These are phyloP conservation scores for Pichia inconspicua DNA, from an alignment of 1,139 yeast species.

Conservation along the genomic window DNA sequence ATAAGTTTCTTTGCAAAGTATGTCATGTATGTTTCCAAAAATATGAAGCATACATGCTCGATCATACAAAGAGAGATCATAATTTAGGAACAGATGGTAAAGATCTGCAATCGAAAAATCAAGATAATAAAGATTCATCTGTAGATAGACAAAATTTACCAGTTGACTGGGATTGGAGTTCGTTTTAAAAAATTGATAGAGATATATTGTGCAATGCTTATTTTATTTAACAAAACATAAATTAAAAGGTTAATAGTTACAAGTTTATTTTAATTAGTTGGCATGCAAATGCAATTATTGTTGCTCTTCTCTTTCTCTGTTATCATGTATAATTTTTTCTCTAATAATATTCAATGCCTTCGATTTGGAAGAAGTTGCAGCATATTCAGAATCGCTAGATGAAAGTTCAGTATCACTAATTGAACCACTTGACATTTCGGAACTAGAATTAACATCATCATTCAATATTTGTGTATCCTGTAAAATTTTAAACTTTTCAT, in stretches of 20 bases:
- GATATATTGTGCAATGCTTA: neutral
- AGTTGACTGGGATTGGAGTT: slow-evolving; percentile 77
- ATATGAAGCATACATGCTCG: slow-evolving; percentile 44
- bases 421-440: slow-evolving; percentile 23
- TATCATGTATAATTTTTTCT: slow-evolving; percentile 25
- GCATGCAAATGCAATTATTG: neutral
- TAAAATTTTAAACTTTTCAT: slow-evolving; percentile 17
- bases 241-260: neutral
- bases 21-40: slow-evolving; percentile 69
- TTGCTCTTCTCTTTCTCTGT: slow-evolving; percentile 20
- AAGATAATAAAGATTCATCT: slow-evolving; percentile 19
- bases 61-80: slow-evolving; percentile 28
- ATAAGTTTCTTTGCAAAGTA: slow-evolving; percentile 54
- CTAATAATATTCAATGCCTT: slow-evolving; percentile 18
- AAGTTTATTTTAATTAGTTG: neutral
- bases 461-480: slow-evolving; percentile 25
- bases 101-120: slow-evolving; percentile 15
- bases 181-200: slow-evolving; percentile 35
- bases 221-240: neutral
- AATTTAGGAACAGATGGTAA: slow-evolving; percentile 20
- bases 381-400: slow-evolving; percentile 20
- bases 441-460: slow-evolving; percentile 24
- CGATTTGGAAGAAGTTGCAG: slow-evolving; percentile 1
- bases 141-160: slow-evolving; percentile 40
- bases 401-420: slow-evolving; percentile 21